These are phyloP conservation scores for Gremmenia infestans DNA, from an alignment of 2,329 filamentous ascomycete species.

Conservation along the genomic window DNA sequence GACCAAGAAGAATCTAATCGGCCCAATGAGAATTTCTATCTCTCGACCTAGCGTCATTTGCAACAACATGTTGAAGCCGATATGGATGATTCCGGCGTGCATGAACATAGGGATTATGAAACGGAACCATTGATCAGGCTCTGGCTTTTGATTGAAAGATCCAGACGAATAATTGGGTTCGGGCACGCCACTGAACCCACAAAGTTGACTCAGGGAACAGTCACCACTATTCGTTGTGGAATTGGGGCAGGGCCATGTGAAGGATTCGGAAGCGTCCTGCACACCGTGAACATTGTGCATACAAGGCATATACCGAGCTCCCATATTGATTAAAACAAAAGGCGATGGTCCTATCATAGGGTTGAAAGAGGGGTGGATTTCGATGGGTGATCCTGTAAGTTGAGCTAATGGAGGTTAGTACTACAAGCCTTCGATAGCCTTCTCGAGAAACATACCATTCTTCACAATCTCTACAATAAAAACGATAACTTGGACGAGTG, in stretches of 20 bases:
- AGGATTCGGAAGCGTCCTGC: conserved; percentile 44
- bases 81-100: conserved; percentile 90
- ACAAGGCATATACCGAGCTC: conserved; percentile 84
- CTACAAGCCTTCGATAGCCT: background rate
- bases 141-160: conserved; percentile 39
- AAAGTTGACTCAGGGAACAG: conserved; percentile 77
- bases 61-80: conserved; percentile 89
- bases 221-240: conserved; percentile 55
- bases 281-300: conserved; percentile 79
- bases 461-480: conserved; percentile 86
- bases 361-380: conserved; percentile 74
- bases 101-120: conserved; percentile 96
- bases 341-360: conserved; percentile 94
- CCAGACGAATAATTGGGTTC: conserved; percentile 52
- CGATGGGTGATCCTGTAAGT: conserved; percentile 61
- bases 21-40: conserved; percentile 87
- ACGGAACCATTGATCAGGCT: conserved; percentile 90
- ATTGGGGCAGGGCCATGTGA: conserved; percentile 77
- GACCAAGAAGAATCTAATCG: conserved; percentile 80
- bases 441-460: conserved; percentile 57
- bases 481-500: conserved; percentile 70
- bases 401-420: conserved; percentile 45
- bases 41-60: conserved; percentile 87
- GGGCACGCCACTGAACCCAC: conserved; percentile 64
- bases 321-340: conserved; percentile 94